Conservation (phyloP, 768 basidiomycete species). For the button mushroom (Agaricus bisporus) region DNA sequence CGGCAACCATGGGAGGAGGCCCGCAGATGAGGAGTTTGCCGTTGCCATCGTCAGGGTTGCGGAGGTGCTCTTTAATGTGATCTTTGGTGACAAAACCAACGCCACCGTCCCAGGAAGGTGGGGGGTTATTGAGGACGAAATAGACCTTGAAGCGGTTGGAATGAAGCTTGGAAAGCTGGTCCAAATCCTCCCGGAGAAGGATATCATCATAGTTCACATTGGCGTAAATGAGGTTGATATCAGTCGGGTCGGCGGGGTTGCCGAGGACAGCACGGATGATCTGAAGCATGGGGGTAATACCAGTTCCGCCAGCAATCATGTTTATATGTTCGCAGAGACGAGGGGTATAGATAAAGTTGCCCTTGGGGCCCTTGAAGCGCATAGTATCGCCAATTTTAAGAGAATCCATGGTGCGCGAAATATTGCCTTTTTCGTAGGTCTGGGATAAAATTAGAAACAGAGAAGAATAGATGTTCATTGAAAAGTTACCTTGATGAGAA, state of each 20-base stretch:
- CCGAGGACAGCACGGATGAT: slow-evolving; percentile 92
- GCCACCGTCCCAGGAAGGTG: slow-evolving; percentile 80
- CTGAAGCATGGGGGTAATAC: slow-evolving; percentile 99
- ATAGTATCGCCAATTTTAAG: slow-evolving; percentile 86
- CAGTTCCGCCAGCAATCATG: slow-evolving; percentile 98
- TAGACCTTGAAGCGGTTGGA: slow-evolving; percentile 59
- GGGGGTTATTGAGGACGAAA: slow-evolving; percentile 95
- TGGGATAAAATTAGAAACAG: slow-evolving; percentile 24
- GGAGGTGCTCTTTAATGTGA: slow-evolving; percentile 80
- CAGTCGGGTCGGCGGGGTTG: slow-evolving; percentile 82
- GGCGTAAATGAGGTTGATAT: slow-evolving; percentile 87
- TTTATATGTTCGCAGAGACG: slow-evolving; percentile 72
- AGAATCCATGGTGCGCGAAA: slow-evolving; percentile 77
- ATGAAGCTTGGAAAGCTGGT: slow-evolving; percentile 63
- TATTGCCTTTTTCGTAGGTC: slow-evolving; percentile 97
- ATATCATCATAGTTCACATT: slow-evolving; percentile 94
- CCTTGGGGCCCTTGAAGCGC: slow-evolving; percentile 94
- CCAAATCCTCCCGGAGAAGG: slow-evolving; percentile 82
- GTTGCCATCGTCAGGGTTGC: slow-evolving; percentile 49
- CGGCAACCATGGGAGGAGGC: slow-evolving; percentile 47
- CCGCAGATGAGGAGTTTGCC: slow-evolving; percentile 89
- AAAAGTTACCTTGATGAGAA: slow-evolving; percentile 82
- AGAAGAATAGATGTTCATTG: neutral
- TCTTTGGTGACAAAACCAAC: slow-evolving; percentile 92
- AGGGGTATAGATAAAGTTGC: slow-evolving; percentile 82